Evolutionary conservation across 352 stramenopile species (phyloP).

Genomic region (Pseudoperonospora humuli): DNA sequence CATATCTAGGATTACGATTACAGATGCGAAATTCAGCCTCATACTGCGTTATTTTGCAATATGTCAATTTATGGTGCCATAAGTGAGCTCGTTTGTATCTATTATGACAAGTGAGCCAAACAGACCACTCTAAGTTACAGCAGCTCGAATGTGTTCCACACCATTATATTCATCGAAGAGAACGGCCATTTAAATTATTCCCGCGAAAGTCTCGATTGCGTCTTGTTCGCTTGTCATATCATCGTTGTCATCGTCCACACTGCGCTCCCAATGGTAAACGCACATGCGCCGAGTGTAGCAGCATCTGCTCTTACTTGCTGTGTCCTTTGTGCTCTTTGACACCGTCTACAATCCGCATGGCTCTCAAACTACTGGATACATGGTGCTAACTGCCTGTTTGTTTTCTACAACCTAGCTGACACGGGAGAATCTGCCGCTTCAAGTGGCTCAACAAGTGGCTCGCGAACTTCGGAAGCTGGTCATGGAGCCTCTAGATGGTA

Average conservation of each 20-base stretch:
- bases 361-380: neutral
- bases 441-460: constrained; percentile 89
- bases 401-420: constrained; percentile 22
- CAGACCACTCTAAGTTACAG: constrained; percentile 2
- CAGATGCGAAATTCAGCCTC: too few relatives aligned
- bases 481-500: constrained; percentile 85
- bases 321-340: neutral
- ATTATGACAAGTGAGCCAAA: constrained; percentile 12
- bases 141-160: constrained; percentile 10
- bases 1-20: too few relatives aligned
- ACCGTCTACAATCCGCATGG: constrained; percentile 1
- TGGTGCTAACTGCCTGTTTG: constrained; percentile 7
- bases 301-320: constrained; percentile 3
- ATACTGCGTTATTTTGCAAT: too few relatives aligned
- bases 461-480: constrained; percentile 90
- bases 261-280: constrained; percentile 23
- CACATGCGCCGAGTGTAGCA: neutral
- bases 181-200: constrained; percentile 18
- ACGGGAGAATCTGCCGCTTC: constrained; percentile 67
- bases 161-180: neutral
- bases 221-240: constrained; percentile 7
- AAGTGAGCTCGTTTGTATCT: too few relatives aligned
- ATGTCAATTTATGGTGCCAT: too few relatives aligned
- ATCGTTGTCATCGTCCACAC: constrained; percentile 1
- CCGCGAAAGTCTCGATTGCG: constrained; percentile 18